Evolutionary conservation across 2,329 filamentous ascomycete species (phyloP).

Genomic region (Fulvia fulva): DNA sequence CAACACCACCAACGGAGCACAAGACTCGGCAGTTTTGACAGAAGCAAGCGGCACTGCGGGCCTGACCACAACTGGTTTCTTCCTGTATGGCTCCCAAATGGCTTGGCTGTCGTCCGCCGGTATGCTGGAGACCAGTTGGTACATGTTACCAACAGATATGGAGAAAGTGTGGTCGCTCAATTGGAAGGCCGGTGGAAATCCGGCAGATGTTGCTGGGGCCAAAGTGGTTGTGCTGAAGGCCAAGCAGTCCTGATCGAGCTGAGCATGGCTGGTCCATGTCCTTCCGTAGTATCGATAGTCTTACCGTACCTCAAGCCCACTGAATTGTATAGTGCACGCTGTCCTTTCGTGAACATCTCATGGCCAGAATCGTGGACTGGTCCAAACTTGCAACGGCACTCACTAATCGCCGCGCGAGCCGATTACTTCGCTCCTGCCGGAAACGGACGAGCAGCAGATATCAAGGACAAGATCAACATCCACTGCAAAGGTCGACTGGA

Average conservation of each 20-base stretch:
- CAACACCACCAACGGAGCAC: not conserved
- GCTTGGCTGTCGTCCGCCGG: not conserved
- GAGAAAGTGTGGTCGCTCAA: not conserved
- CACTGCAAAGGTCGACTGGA: too few species aligned
- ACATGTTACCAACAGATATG: not conserved
- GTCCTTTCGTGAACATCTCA: too few species aligned
- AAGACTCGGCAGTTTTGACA: not conserved
- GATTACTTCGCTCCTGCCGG: too few species aligned
- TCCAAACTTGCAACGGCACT: too few species aligned
- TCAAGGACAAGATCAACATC: too few species aligned
- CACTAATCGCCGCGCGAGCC: too few species aligned
- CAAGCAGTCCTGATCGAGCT: not conserved
- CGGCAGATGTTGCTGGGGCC: not conserved
- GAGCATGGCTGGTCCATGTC: not conserved
- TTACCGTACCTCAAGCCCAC: too few species aligned
- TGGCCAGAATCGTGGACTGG: too few species aligned
- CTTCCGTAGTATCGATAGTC: not conserved
- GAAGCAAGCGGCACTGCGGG: not conserved
- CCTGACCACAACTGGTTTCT: not conserved
- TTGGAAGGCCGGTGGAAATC: not conserved
- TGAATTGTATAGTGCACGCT: too few species aligned
- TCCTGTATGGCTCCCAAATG: not conserved
- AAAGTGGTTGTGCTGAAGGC: not conserved
- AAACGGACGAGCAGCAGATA: too few species aligned
- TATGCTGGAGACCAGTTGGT: not conserved